Percentiles rank a stretch among this genome's conserved stretches.
Conservation (phyloP, 2,329 filamentous ascomycete genomes). For the Colletotrichum plurivorum region DNA sequence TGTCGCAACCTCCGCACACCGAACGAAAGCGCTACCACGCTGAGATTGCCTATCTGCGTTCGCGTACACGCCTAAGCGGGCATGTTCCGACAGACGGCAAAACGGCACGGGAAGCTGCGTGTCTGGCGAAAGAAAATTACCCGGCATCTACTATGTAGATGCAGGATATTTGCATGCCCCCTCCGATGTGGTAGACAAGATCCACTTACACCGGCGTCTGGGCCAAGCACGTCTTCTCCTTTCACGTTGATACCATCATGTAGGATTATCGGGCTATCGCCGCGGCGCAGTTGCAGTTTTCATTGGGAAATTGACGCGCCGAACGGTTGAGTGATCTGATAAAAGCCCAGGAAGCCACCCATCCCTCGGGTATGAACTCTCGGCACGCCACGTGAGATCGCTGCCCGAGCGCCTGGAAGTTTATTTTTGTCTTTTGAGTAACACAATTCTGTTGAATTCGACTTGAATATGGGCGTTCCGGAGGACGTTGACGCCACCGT, state of each 20-base stretch:
- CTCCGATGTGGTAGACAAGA: not conserved
- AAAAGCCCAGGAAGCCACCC: not conserved
- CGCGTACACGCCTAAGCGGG: not conserved
- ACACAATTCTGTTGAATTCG: not conserved
- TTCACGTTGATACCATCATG: constrained; percentile 24
- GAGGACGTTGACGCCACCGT: not conserved
- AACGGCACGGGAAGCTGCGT: not conserved
- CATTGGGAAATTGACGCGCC: not conserved
- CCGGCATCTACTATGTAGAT: not conserved
- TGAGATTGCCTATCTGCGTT: not conserved
- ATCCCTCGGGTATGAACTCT: not conserved
- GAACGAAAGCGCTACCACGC: not conserved
- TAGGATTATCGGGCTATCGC: constrained; percentile 5
- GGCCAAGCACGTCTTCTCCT: constrained; percentile 33
- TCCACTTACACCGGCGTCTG: not conserved
- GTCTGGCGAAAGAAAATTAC: not conserved
- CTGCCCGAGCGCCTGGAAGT: too few species aligned
- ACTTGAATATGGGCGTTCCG: constrained; percentile 6
- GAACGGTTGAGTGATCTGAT: not conserved
- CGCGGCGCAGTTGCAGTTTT: not conserved
- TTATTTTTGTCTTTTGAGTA: not conserved
- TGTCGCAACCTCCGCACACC: constrained; percentile 22
- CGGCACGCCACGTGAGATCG: not conserved
- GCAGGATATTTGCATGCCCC: not conserved
- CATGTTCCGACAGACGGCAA: constrained; percentile 7